These are phyloP conservation scores for Claviceps capensis DNA, from an alignment of 2,329 filamentous ascomycete species.

Conservation along the genomic window DNA sequence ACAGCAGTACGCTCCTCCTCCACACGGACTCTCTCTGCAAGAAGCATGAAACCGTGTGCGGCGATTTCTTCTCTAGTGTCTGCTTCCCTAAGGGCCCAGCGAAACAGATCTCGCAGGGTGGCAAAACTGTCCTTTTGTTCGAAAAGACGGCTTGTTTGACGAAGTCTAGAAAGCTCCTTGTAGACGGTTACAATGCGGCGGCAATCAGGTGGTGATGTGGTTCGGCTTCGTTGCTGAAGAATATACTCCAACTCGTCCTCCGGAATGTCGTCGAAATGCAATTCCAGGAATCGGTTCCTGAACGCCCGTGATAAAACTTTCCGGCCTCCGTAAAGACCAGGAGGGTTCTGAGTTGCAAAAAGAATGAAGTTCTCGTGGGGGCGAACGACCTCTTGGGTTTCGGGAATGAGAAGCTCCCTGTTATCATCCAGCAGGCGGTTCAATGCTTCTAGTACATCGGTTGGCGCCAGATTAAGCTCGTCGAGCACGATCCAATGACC, in stretches of 20 bases:
- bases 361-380: constrained; percentile 95
- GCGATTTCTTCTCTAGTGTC: constrained; percentile 82
- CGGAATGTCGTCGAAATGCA: constrained; percentile 97
- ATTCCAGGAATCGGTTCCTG: constrained; percentile 87
- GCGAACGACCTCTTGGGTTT: constrained; percentile 86
- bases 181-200: constrained; percentile 86
- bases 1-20: constrained; percentile 73
- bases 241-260: constrained; percentile 89
- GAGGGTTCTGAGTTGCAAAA: constrained; percentile 94
- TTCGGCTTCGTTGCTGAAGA: constrained; percentile 72
- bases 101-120: constrained; percentile 85
- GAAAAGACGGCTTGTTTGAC: constrained; percentile 83
- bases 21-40: constrained; percentile 90
- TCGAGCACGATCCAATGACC: constrained; percentile 98
- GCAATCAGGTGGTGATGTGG: constrained; percentile 81
- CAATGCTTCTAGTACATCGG: constrained; percentile 88
- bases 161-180: constrained; percentile 74
- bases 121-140: constrained; percentile 97
- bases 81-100: constrained; percentile 79
- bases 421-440: constrained; percentile 96
- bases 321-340: constrained; percentile 85
- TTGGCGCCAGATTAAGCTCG: constrained; percentile 91
- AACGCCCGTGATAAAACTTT: constrained; percentile 92
- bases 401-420: constrained; percentile 83
- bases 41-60: constrained; percentile 86